Evolutionary conservation across 345 rosid species (phyloP), one percentile per base, ranked within the genome.

Genomic region (Citrus sp.): DNA sequence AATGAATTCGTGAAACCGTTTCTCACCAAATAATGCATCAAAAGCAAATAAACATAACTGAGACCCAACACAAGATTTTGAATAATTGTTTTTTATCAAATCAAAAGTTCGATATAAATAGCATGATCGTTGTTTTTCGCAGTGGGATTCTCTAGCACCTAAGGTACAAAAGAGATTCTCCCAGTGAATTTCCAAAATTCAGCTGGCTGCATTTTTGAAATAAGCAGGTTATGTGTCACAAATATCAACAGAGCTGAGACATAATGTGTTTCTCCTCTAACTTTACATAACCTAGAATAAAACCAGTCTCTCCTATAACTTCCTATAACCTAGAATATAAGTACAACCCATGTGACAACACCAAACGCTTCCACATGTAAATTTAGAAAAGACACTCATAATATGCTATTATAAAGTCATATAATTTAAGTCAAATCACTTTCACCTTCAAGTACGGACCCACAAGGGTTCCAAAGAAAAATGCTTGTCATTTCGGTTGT

Each of bases 401-500:
- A 62, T 9, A 42, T 30, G 37, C 30, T 30, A 18, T 74, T 14
- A 2, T 5, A 25, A 16, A 25, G 51, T 62, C 73, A 49, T 1
- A 72, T 32, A 37, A 37, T 18, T 18, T 4, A 38, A 38, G 27
- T 30, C 16, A 64, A 76, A 54, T 67, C 73, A 54, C 5, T 54
- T 54, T 70, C 80, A 77, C 86, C 88, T 86, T 90, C 87, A 90
- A 58, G 81, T 84, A 56, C 84, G 93, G 81, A 86, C 84, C 93
- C 95, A 94, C 83, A 90, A 67, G 66, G 97, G 93, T 77, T 90
- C 98, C 87, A 92, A 74, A 73, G 92, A 84, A 72, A 88, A 82
- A 77, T 82, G 79, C 85, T 86, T 92, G 81, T 91, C 92, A 6
- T 86, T 89, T 81, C 88, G 84, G 74, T 87, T n/a, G 27, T 83